Conservation (phyloP, 192 early-diverging fungal genomes). For the Dissophora ornata region DNA sequence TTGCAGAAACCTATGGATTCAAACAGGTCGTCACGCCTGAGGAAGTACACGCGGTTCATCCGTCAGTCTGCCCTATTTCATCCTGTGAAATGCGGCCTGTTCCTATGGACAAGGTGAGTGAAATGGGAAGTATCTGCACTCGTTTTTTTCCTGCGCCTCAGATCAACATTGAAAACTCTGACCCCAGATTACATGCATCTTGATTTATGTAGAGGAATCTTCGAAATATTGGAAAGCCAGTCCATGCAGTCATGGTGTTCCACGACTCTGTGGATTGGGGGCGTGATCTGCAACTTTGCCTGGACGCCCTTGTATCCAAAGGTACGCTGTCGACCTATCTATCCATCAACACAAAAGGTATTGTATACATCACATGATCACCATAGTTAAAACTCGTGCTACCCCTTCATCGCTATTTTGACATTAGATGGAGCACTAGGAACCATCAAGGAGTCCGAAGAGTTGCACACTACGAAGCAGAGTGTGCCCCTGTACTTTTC, state of each 20-base stretch:
- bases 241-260: constrained; percentile 83
- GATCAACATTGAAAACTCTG: too few species aligned
- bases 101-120: constrained; percentile 16
- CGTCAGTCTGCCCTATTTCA: constrained; percentile 59
- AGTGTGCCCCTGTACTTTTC: constrained; percentile 83
- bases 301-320: constrained; percentile 68
- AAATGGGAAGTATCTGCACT: too few species aligned
- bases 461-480: constrained; percentile 52
- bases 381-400: too few species aligned
- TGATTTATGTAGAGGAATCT: constrained; percentile 44
- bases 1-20: constrained; percentile 75
- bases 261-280: constrained; percentile 92
- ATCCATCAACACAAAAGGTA: not conserved
- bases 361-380: not conserved
- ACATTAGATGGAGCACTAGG: constrained; percentile 66
- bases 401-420: too few species aligned
- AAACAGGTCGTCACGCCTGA: constrained; percentile 66
- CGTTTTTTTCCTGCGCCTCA: too few species aligned
- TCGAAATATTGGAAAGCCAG: constrained; percentile 60
- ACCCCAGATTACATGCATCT: too few species aligned
- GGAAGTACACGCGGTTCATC: constrained; percentile 69
- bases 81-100: constrained; percentile 15
- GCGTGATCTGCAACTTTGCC: constrained; percentile 82
- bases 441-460: constrained; percentile 50
- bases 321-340: constrained; percentile 3